Evolutionary conservation across 2,329 filamentous ascomycete species (phyloP), one percentile per base, ranked within the genome.

Genomic region (Penicillium sp.): DNA sequence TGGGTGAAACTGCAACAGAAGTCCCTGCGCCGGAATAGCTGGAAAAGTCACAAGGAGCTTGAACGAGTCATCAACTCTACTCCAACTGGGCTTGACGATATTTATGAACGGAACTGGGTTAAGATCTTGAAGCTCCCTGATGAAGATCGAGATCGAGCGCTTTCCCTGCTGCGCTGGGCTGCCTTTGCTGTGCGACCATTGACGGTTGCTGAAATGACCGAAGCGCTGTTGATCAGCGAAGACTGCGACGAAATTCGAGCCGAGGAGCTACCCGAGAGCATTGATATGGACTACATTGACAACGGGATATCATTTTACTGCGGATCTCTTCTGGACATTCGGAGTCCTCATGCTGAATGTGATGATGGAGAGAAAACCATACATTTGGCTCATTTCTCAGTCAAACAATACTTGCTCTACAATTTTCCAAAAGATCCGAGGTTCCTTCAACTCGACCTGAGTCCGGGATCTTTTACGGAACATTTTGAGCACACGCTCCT

Each of bases 381-480:
- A 10, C 54, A 56, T 10, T 36, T 56, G 27, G 46, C 54, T 4
- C 54, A 56, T 47, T 56, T 56, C 36, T 56, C 54, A 16, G 46
- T 56, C 32, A 56, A 53, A 31, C 16, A 56, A 16, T 56, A 56
- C 14, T 18, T 56, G 2, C 42, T 56, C 4, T 27, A 14, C 11
- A 43, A 43, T 16, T 13, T 50, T 13, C 24, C 54, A 27, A 27
- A 7, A 27, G 24, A 27, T 27, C 7, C 24, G 24, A 27, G 24
- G 24, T 27, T 27, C 7, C 21, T 50, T 3, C 29, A 40, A 24
- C 16, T 42, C 21, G 39, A 47, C 38, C 2, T 13, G 3, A 50
- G 11, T 0, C 32, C 40, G 2, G 14, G n/a, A 31, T 5, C 10
- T 1, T 53, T 38, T 4, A 24, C n/a, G 1, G 54, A 53, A 24